These are phyloP conservation scores for Heterobasidion annosum DNA, from an alignment of 1,284 basidiomycete genomes.

Conservation along the genomic window DNA sequence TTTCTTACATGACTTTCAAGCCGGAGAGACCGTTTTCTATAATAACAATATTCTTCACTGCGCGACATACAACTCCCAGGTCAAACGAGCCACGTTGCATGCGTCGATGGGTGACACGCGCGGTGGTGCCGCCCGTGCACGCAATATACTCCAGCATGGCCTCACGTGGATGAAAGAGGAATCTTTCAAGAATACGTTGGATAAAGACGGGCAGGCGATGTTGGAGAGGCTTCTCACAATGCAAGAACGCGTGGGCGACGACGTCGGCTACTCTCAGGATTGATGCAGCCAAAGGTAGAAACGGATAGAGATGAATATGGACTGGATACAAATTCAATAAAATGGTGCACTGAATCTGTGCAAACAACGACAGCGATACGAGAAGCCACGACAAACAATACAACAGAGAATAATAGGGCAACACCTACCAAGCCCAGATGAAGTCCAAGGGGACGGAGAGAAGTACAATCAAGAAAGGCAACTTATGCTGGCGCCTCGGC, in stretches of 20 bases:
- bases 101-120: conserved; percentile 60
- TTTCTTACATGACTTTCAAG: conserved; percentile 15
- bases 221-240: conserved; percentile 50
- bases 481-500: neutral
- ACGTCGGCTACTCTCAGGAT: conserved; percentile 45
- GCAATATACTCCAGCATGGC: conserved; percentile 78
- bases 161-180: conserved; percentile 65
- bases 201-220: conserved; percentile 46
- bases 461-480: neutral
- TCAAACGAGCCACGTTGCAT: conserved; percentile 63
- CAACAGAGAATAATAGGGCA: neutral
- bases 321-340: neutral
- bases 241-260: conserved; percentile 32
- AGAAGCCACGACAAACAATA: neutral
- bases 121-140: conserved; percentile 56
- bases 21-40: conserved; percentile 76
- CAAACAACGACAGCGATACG: neutral
- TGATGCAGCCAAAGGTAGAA: conserved; percentile 8
- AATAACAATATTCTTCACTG: conserved; percentile 78
- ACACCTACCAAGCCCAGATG: neutral
- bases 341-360: neutral
- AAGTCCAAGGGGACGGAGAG: neutral
- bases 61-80: conserved; percentile 49
- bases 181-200: conserved; percentile 41
- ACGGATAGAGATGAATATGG: neutral